phyloP scores from a whole-genome alignment of 371 early-diverging fungal genomes.

The Cokeromyces recurvatus region DNA sequence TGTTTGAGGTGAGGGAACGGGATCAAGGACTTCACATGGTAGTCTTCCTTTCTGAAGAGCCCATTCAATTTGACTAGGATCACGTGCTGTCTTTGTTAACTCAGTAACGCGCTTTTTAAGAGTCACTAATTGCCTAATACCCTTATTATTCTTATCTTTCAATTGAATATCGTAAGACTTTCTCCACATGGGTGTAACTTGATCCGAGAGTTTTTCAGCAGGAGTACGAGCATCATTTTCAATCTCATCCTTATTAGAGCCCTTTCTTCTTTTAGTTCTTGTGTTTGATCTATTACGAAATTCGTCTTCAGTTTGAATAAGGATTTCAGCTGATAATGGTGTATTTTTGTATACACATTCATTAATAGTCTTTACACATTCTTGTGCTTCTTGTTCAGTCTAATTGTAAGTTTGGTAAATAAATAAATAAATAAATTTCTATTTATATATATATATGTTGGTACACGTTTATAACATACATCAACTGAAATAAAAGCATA shows the following conservation, averaged over 20 bases:
- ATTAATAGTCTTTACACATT: constrained; percentile 31
- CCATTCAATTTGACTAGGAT: constrained; percentile 31
- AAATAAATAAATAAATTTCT: no score
- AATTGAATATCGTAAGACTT: constrained; percentile 41
- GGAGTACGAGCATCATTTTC: constrained; percentile 44
- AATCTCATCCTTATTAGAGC: no score
- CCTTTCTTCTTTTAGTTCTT: constrained; percentile 9
- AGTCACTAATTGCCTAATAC: constrained; percentile 18
- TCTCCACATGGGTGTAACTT: constrained; percentile 68
- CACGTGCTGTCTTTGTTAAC: constrained; percentile 17
- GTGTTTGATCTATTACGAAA: constrained; percentile 14
- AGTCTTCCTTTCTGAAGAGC: constrained; percentile 12
- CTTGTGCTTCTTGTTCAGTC: constrained; percentile 42
- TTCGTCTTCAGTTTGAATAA: constrained; percentile 14
- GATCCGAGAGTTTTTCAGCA: constrained; percentile 61
- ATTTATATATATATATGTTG: not conserved
- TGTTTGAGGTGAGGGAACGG: constrained; percentile 61
- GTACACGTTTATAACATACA: constrained; percentile 17
- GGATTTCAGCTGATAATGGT: constrained; percentile 25
- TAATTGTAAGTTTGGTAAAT: no score
- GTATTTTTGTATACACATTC: constrained; percentile 33
- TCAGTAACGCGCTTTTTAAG: constrained; percentile 25
- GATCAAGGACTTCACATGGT: constrained; percentile 43
- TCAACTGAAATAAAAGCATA: constrained; percentile 41
- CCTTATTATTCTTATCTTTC: constrained; percentile 27